Percentiles rank a stretch among this genome's conserved stretches.
Conservation (phyloP, 129 eudicot species). For the Tagetes erecta region DNA sequence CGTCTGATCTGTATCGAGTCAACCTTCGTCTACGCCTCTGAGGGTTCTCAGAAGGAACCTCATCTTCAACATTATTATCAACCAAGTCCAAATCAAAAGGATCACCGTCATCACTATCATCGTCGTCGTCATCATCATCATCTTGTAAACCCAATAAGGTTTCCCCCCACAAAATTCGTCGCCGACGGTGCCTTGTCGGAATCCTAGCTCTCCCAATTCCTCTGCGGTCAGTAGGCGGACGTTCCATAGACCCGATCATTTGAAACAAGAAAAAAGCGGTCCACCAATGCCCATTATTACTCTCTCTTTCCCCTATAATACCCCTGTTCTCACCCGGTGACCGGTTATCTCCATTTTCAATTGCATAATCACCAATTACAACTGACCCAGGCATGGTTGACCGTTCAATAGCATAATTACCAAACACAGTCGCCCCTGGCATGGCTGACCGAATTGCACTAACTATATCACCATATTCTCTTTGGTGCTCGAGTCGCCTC, state of each 20-base stretch:
- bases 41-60: conserved; percentile 34
- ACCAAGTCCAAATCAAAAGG: conserved; percentile 37
- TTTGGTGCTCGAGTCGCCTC: conserved; percentile 77
- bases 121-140: conserved; percentile 45
- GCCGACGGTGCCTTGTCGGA: conserved; percentile 49
- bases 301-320: conserved; percentile 40
- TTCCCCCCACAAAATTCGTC: conserved; percentile 73
- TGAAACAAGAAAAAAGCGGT: conserved; percentile 73
- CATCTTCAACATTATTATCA: conserved; percentile 52
- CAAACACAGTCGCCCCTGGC: conserved; percentile 82
- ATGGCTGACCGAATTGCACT: conserved; percentile 87
- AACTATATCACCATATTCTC: conserved; percentile 82
- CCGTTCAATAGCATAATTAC: conserved; percentile 71
- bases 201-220: conserved; percentile 59
- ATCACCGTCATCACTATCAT: conserved; percentile 45
- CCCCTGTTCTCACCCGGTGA: conserved; percentile 44
- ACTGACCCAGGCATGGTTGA: conserved; percentile 75
- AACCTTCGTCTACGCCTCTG: conserved; percentile 71
- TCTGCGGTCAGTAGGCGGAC: conserved; percentile 48
- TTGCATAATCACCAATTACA: conserved; percentile 74
- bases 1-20: conserved; percentile 59
- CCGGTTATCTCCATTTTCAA: conserved; percentile 62
- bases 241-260: conserved; percentile 74
- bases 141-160: conserved; percentile 69
- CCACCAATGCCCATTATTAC: conserved; percentile 52